These are phyloP conservation scores for Stemphylium vesicarium DNA, from an alignment of 2,329 filamentous ascomycete genomes.

Conservation along the genomic window DNA sequence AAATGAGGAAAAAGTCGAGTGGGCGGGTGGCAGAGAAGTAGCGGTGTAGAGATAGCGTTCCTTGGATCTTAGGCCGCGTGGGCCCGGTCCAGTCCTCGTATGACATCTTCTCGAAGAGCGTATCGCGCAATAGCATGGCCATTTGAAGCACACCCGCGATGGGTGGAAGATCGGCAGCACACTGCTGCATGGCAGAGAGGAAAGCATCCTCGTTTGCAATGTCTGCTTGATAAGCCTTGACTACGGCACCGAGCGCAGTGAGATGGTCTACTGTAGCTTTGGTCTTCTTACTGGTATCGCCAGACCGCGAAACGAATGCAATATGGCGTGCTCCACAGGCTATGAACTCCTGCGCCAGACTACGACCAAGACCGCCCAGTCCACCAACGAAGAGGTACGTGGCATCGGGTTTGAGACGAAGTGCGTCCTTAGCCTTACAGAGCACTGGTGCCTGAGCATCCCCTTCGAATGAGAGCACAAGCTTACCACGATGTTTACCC, in stretches of 20 bases:
- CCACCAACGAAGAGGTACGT: slow-evolving; percentile 33
- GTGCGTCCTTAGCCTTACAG: neutral
- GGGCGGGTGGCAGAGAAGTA: neutral
- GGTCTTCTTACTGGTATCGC: neutral
- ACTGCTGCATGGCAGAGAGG: neutral
- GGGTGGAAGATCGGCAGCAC: neutral
- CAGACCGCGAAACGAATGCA: slow-evolving; percentile 14
- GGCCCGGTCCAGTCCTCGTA: neutral
- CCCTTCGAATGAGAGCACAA: neutral
- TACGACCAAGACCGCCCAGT: slow-evolving; percentile 28
- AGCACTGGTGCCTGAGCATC: neutral
- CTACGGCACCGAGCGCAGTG: neutral
- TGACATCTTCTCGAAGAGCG: neutral
- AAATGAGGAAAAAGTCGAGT: neutral
- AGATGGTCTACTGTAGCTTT: slow-evolving; percentile 2
- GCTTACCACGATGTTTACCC: neutral
- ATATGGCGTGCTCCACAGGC: slow-evolving; percentile 20
- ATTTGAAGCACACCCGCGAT: slow-evolving; percentile 21
- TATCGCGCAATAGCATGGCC: slow-evolving; percentile 9
- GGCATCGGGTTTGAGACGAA: neutral
- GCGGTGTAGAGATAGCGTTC: neutral
- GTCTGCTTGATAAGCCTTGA: neutral
- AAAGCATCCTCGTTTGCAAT: neutral
- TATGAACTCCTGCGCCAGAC: slow-evolving; percentile 18
- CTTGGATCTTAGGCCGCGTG: neutral